Evolutionary conservation across 148 eudicot species (phyloP).

Genomic region (Rhododendron williamsianum): DNA sequence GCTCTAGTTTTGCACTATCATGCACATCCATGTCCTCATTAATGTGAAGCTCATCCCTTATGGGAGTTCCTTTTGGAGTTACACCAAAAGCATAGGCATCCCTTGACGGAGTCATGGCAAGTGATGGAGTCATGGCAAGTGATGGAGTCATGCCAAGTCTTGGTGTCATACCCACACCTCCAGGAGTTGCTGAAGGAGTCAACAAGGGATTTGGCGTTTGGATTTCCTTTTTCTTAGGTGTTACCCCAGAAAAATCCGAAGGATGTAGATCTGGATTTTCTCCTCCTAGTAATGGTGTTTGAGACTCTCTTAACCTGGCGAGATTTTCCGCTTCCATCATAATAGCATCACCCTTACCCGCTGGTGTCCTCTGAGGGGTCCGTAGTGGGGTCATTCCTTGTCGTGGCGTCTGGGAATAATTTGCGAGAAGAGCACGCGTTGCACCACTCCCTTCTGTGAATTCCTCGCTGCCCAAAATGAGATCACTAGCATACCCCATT

Average conservation of each 20-base stretch:
- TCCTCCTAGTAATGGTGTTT: constrained; percentile 95
- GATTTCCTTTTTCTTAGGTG: constrained; percentile 87
- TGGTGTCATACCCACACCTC: constrained; percentile 65
- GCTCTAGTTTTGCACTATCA: constrained; percentile 72
- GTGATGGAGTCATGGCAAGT: constrained; percentile 83
- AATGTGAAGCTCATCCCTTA: constrained; percentile 91
- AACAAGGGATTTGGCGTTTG: constrained; percentile 87
- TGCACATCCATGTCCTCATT: constrained; percentile 86
- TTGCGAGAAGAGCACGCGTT: constrained; percentile 86
- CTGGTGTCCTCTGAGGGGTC: constrained; percentile 97
- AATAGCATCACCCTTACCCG: constrained; percentile 92
- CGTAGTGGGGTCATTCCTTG: constrained; percentile 89
- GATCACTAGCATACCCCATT: constrained; percentile 72
- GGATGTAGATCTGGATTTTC: constrained; percentile 95
- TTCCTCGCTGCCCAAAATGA: constrained; percentile 71
- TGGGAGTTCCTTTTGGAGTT: constrained; percentile 94
- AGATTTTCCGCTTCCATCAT: constrained; percentile 99
- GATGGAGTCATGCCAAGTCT: constrained; percentile 81
- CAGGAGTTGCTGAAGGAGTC: constrained; percentile 88
- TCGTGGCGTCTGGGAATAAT: constrained; percentile 89
- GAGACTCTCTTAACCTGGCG: constrained; percentile 79
- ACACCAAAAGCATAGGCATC: constrained; percentile 69
- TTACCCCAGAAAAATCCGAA: constrained; percentile 98
- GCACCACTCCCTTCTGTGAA: constrained; percentile 90
- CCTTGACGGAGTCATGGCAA: constrained; percentile 84